Evolutionary conservation across 306 rosid genomes (phyloP).

Genomic region (Mimosa pudica): DNA sequence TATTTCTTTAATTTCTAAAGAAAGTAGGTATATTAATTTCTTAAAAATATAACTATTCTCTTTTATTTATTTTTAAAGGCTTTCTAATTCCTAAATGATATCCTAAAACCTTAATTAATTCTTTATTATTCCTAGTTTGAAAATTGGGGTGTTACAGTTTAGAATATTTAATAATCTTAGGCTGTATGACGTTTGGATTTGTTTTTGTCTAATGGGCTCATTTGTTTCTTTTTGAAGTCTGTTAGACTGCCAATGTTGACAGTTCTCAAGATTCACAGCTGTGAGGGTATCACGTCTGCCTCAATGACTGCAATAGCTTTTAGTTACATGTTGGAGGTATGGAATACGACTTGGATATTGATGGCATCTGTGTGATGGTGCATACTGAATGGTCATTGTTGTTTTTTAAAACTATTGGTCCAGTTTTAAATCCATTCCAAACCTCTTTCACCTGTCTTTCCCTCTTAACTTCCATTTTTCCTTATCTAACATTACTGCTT

Average conservation of each 20-base stretch:
- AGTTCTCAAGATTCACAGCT: conserved; percentile 82
- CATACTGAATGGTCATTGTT: background rate
- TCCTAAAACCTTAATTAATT: no score
- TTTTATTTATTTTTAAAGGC: no score
- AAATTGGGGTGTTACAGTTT: no score
- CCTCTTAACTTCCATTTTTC: background rate
- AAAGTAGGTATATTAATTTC: no score
- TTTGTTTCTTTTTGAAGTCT: conserved; percentile 63
- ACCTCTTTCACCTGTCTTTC: background rate
- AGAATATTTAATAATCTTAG: conserved; percentile 4
- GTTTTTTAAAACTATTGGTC: background rate
- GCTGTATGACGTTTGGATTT: conserved; percentile 25
- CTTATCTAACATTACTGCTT: background rate
- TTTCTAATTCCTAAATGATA: no score
- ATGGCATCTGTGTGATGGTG: conserved; percentile 1
- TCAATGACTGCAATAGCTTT: conserved; percentile 87
- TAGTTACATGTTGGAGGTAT: conserved; percentile 80
- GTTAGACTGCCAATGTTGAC: conserved; percentile 87
- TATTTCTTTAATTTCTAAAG: no score
- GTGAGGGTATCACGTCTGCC: conserved; percentile 97
- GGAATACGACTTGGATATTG: conserved; percentile 31
- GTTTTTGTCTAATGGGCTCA: conserved; percentile 53
- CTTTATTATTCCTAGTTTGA: no score
- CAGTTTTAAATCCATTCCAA: background rate
- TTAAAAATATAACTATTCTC: no score